Evolutionary conservation across 2,329 filamentous ascomycete genomes (phyloP).

Genomic region (Daldinia eschscholtzii): DNA sequence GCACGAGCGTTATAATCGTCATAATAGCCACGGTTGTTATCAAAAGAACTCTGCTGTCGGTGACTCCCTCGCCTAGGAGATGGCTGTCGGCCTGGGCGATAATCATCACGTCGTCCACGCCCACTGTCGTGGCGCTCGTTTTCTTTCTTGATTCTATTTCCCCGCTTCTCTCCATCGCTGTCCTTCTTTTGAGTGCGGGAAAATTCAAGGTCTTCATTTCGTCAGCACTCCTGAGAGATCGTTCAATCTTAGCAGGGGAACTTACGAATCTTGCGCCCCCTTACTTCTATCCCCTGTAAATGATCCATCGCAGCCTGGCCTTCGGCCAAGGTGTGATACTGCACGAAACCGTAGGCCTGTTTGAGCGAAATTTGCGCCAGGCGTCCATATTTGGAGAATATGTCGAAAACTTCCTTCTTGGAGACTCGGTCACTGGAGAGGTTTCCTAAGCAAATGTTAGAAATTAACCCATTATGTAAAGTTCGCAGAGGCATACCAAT

Average conservation of each 20-base stretch:
- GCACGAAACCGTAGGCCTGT: constrained; percentile 96
- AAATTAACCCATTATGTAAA: constrained; percentile 35
- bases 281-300: constrained; percentile 84
- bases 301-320: constrained; percentile 80
- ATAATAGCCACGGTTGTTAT: constrained; percentile 57
- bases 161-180: constrained; percentile 76
- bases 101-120: constrained; percentile 48
- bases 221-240: constrained; percentile 26
- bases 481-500: constrained; percentile 69
- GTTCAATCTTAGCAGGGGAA: constrained; percentile 38
- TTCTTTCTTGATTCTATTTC: constrained; percentile 61
- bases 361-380: constrained; percentile 97
- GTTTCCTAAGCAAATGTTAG: constrained; percentile 74
- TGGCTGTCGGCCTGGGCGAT: constrained; percentile 45
- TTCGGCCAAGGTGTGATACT: constrained; percentile 83
- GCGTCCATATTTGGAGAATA: constrained; percentile 87
- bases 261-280: constrained; percentile 95
- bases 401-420: constrained; percentile 92
- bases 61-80: constrained; percentile 51
- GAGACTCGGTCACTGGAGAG: constrained; percentile 92
- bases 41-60: constrained; percentile 54
- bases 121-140: constrained; percentile 55
- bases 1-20: constrained; percentile 63
- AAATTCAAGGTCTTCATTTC: constrained; percentile 80
- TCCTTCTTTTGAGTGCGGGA: constrained; percentile 89